Base-by-base conservation (phyloP, 768 basidiomycete species). In the Saitozyma podzolica region DNA sequence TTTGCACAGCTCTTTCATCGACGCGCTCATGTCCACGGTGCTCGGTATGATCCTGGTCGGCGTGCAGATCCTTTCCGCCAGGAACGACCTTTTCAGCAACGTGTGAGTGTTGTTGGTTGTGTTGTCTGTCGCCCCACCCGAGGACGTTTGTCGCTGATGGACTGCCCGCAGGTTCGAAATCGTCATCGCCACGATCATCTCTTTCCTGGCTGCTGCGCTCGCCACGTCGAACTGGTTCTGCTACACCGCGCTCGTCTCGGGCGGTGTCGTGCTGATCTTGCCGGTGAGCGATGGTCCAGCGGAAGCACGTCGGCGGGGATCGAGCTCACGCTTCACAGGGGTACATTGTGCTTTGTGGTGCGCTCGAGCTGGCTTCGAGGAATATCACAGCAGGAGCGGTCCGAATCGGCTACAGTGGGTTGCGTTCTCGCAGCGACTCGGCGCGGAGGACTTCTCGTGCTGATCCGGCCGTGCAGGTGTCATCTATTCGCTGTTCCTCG, bases 341-440 rank as follows among this genome's bases (percentile, higher is more conserved):
- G 41, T 80, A 80, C 51, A 80, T 80, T 59, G 80, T 77, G 45
- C 65, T 75, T 49, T 75, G 82, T 68, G 92, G 88, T 54, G 84
- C 87, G 10, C 85, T 92, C 40, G 91, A 92, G 73, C 80, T 92
- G 19, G 85, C 89, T 62, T 88, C 89, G 3, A 85, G 90, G 16
- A 89, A 89, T 64, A 87, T 94, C 70, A 86, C 91, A 40, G 83
- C 89, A 0, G 90, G 92, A n/a, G 87, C 89, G 10, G 90, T 92
- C 40, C 84, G 90, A 45, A 82, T 92, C 14, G 89, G 89, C 67
- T 92, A 89, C 70, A 85, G 89, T 29, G 40, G 58, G 69, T 65
- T 17, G 6, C 9, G 5, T 29, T 29, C 29, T 5, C 2, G 29
- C 29, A 5, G 29, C 5, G 29, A 14, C 50, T 40, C 11, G 14